Base-by-base conservation (phyloP, 371 early-diverging fungal genomes). In the Fennellomyces sp. region DNA sequence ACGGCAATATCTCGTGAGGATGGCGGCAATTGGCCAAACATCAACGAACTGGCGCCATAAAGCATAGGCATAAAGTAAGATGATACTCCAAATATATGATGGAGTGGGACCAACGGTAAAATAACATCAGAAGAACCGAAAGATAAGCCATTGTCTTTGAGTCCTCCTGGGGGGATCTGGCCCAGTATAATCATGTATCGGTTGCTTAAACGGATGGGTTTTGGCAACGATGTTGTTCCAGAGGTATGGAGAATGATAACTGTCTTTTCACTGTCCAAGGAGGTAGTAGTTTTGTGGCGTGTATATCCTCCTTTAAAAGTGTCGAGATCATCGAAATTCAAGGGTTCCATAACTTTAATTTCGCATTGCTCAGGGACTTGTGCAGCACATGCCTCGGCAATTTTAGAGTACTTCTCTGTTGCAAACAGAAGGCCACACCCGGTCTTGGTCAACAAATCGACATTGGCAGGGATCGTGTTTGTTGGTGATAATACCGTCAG, bases 121-220 rank as follows among this genome's bases (percentile, higher is more conserved):
- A 51, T 23, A 26, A 51, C 36, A 51, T 56, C 58, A 17, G 21
- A 19, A 15, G 53, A 8, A n/a, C 25, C 25, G n/a, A 15, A 35
- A 26, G n/a, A n/a, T n/a, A n/a, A n/a, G n/a, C n/a, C n/a, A n/a
- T n/a, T n/a, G n/a, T n/a, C n/a, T n/a, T n/a, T n/a, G n/a, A n/a
- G n/a, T 17, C n/a, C 27, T 13, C 33, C 31, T 35, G 29, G 31
- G 3, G 19, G 39, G n/a, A n/a, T n/a, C n/a, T n/a, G n/a, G n/a
- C n/a, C 2, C 55, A n/a, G 11, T 58, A 33, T n/a, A n/a, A n/a
- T n/a, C 23, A 67, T 23, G 25, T 64, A 61, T 5, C 65, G 58
- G 52, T 71, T 67, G 56, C 68, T 71, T 5, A 71, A 52, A 36
- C 55, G 59, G 17, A 71, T 71, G 0, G 72, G 72, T 41, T 71